Evolutionary conservation across 306 rosid species (phyloP).

Genomic region (Cicer judaicum): DNA sequence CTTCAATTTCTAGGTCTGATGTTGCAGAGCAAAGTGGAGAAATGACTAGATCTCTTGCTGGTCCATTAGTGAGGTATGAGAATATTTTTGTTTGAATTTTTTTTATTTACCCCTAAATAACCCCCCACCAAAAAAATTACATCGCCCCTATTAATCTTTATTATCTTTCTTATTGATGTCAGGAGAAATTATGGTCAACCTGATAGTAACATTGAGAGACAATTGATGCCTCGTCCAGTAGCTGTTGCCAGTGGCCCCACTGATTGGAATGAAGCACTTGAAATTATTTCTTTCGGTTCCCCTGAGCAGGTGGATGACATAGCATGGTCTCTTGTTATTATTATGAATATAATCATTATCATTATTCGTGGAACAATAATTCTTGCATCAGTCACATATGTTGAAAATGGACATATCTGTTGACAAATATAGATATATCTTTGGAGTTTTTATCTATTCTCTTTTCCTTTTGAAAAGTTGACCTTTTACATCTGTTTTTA

Average conservation of each 20-base stretch:
- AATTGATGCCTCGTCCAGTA: slow-evolving; percentile 58
- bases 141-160: not conserved
- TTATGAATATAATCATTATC: not conserved
- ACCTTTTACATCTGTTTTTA: slow-evolving; percentile 31
- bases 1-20: slow-evolving; percentile 64
- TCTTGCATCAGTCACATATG: not conserved
- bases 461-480: slow-evolving; percentile 6
- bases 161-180: slow-evolving; percentile 29
- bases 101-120: not conserved
- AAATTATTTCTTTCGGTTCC: slow-evolving; percentile 87
- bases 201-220: slow-evolving; percentile 74
- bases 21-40: slow-evolving; percentile 97
- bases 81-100: not conserved
- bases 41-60: slow-evolving; percentile 69
- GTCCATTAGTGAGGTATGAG: slow-evolving; percentile 69
- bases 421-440: not conserved
- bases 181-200: slow-evolving; percentile 77
- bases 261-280: slow-evolving; percentile 97
- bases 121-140: not conserved
- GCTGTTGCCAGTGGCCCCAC: slow-evolving; percentile 76
- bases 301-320: slow-evolving; percentile 84
- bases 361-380: not conserved
- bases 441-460: not conserved
- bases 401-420: not conserved
- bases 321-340: not conserved